A percentile compares a stretch with the other conserved stretches of the same genome.
These are phyloP conservation scores for Pelargonium cotyledonis DNA, from an alignment of 441 rosid species.

Conservation along the genomic window DNA sequence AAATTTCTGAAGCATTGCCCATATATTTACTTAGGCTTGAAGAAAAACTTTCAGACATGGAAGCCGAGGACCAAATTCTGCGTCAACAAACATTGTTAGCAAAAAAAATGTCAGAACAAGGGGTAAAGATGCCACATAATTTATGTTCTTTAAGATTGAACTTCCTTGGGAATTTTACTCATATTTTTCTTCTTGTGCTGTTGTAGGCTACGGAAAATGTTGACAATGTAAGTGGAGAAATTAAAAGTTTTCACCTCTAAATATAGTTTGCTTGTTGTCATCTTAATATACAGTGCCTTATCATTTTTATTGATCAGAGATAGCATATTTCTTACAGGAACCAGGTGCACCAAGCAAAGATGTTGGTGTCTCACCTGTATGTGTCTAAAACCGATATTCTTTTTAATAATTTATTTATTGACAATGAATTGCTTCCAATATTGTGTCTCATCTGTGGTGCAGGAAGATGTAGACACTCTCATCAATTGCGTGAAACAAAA, in stretches of 20 bases:
- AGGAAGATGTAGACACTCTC: constrained; percentile 66
- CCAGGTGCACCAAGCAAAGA: constrained; percentile 9
- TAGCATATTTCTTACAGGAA: constrained; percentile 37
- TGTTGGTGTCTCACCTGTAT: background rate
- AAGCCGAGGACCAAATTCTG: constrained; percentile 56
- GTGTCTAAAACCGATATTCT: background rate
- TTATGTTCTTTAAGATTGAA: constrained; percentile 12
- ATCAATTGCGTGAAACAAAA: constrained; percentile 49
- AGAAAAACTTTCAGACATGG: constrained; percentile 78
- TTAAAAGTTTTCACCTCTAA: constrained; percentile 2
- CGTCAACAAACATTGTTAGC: constrained; percentile 46
- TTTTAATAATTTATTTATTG: background rate
- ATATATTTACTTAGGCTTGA: constrained; percentile 50
- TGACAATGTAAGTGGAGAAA: constrained; percentile 48
- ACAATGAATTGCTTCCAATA: constrained; percentile 17
- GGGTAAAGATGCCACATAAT: constrained; percentile 22
- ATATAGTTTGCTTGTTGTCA: background rate
- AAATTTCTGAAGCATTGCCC: constrained; percentile 13
- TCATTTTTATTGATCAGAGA: constrained; percentile 21
- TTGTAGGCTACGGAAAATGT: constrained; percentile 76
- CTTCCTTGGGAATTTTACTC: constrained; percentile 10
- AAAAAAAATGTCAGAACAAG: constrained; percentile 28
- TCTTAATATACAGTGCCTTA: constrained; percentile 17
- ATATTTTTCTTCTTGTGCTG: constrained; percentile 19
- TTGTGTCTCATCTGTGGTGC: constrained; percentile 27